These are phyloP conservation scores for Exophiala calicioides DNA, from an alignment of 2,329 filamentous ascomycete species.

Conservation along the genomic window DNA sequence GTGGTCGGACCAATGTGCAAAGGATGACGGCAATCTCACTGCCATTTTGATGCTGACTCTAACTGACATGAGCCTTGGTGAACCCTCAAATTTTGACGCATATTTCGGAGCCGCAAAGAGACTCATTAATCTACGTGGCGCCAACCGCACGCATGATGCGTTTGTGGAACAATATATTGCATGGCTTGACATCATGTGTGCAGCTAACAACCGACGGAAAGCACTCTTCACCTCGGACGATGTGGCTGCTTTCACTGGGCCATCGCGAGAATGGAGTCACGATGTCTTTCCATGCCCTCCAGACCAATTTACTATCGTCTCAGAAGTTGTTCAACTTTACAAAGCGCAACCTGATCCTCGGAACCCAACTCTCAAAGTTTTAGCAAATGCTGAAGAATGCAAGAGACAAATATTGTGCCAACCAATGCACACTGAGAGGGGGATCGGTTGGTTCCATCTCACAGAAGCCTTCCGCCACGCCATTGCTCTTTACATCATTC, in stretches of 20 bases:
- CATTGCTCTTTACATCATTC: slow-evolving; percentile 12
- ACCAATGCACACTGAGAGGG: slow-evolving; percentile 8
- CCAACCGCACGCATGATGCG: neutral
- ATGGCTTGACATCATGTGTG: slow-evolving; percentile 13
- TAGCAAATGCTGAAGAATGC: neutral
- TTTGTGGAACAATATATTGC: slow-evolving; percentile 16
- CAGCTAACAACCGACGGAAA: slow-evolving; percentile 3
- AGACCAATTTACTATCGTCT: slow-evolving; percentile 10
- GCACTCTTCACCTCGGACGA: slow-evolving; percentile 5
- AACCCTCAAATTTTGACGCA: slow-evolving; percentile 13
- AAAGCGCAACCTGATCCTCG: neutral
- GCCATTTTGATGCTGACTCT: slow-evolving; percentile 13
- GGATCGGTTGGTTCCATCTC: slow-evolving; percentile 9
- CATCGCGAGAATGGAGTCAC: slow-evolving; percentile 9
- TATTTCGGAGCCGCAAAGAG: slow-evolving; percentile 9
- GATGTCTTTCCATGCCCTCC: slow-evolving; percentile 16
- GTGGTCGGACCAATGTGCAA: slow-evolving; percentile 8
- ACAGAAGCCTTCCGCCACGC: slow-evolving; percentile 14
- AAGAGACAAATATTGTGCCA: neutral
- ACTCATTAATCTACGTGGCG: slow-evolving; percentile 12
- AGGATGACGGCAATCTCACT: slow-evolving; percentile 13
- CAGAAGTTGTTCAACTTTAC: slow-evolving; percentile 1
- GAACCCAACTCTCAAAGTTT: neutral
- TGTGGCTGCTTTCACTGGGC: slow-evolving; percentile 1
- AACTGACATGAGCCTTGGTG: slow-evolving; percentile 11